A percentile compares a stretch with the other conserved stretches of the same genome.
Evolutionary conservation across 139 green algal genomes (phyloP).

Genomic region (Asterochloris sp.): DNA sequence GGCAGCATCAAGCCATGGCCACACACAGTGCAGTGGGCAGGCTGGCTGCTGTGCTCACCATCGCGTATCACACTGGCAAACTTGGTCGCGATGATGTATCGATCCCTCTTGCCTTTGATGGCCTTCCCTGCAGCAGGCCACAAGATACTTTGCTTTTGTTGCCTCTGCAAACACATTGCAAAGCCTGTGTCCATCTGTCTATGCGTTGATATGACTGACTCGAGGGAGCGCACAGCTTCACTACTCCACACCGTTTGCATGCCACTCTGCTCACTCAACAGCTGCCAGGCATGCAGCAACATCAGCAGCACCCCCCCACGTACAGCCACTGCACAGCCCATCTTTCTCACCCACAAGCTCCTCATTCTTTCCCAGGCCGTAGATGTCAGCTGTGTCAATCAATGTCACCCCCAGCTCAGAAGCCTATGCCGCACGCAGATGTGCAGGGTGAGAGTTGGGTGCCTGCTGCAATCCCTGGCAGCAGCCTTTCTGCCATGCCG

Average conservation of each 20-base stretch:
- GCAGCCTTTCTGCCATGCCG: background rate
- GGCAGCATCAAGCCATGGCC: no score
- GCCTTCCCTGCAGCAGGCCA: slow-evolving; percentile 15
- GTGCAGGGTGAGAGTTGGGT: no score
- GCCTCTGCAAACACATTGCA: no score
- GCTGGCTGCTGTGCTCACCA: background rate
- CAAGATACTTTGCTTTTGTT: no score
- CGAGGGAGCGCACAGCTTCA: no score
- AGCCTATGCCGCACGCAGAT: background rate
- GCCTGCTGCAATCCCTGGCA: background rate
- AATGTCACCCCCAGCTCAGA: background rate
- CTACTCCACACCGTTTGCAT: no score
- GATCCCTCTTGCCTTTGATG: slow-evolving; percentile 26
- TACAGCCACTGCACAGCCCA: background rate
- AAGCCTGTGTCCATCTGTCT: no score
- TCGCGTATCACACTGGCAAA: slow-evolving; percentile 20
- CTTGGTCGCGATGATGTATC: slow-evolving; percentile 37
- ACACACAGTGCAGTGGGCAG: no score
- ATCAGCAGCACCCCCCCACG: background rate
- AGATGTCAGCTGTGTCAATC: slow-evolving; percentile 1
- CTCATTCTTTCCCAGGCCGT: background rate
- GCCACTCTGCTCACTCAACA: no score
- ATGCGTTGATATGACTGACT: no score
- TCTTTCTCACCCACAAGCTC: background rate
- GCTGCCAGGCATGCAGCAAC: background rate